Evolutionary conservation across 2,329 filamentous ascomycete genomes (phyloP).

Genomic region (Cordyceps cateniannulata): DNA sequence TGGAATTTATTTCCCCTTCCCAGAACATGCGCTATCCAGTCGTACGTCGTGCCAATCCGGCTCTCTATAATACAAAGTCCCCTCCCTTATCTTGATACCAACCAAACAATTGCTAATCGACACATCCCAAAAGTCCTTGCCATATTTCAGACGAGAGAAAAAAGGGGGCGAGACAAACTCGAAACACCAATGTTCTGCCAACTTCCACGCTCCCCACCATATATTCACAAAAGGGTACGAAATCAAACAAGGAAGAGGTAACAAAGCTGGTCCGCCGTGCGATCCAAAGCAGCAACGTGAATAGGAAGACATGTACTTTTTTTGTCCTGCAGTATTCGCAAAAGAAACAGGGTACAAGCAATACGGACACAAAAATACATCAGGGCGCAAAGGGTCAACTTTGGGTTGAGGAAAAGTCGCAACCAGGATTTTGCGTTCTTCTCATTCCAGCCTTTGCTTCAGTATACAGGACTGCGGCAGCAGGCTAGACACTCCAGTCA

Average conservation of each 20-base stretch:
- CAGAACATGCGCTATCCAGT: constrained; percentile 1
- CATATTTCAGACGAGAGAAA: constrained; percentile 15
- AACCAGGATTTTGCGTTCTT: background rate
- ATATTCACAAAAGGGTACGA: background rate
- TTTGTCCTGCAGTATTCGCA: background rate
- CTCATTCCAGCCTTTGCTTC: background rate
- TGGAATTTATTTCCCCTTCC: background rate
- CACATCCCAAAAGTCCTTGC: constrained; percentile 1
- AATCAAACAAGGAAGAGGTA: background rate
- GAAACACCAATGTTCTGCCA: background rate
- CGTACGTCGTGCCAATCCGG: background rate
- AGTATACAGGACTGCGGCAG: constrained; percentile 12
- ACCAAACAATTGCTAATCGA: background rate
- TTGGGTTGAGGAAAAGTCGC: constrained; percentile 2
- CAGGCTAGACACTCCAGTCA: background rate
- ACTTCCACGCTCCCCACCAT: background rate
- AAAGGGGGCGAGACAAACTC: constrained; percentile 7
- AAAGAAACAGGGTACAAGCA: background rate
- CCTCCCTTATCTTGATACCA: background rate
- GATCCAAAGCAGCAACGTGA: background rate
- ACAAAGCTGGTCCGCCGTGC: background rate
- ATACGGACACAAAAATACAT: constrained; percentile 13
- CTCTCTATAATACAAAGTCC: constrained; percentile 5
- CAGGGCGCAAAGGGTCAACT: constrained; percentile 3
- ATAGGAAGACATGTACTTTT: background rate